phyloP scores from a whole-genome alignment of 345 rosid species.

The Cardamine resedifolia region DNA sequence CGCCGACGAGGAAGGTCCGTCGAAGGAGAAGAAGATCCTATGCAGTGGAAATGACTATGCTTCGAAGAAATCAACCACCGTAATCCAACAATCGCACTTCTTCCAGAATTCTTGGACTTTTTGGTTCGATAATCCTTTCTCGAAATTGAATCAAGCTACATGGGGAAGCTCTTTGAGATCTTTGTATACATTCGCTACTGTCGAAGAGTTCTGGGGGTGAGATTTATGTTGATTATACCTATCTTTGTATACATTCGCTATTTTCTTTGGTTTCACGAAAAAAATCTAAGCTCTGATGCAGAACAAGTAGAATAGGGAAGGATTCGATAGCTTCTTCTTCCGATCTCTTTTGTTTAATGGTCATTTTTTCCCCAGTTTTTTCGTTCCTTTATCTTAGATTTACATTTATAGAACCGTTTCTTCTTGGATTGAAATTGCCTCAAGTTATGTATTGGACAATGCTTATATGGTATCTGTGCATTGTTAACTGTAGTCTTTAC shows the following conservation, averaged over 20 bases:
- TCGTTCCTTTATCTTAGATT: background rate
- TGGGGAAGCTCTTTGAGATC: constrained; percentile 86
- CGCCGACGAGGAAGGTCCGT: constrained; percentile 40
- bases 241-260: background rate
- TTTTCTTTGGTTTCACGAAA: background rate
- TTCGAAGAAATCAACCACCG: constrained; percentile 32
- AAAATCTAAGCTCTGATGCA: background rate
- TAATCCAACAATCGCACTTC: constrained; percentile 40
- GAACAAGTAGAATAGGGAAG: background rate
- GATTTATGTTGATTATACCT: background rate
- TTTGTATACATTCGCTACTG: constrained; percentile 62
- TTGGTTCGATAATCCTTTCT: constrained; percentile 75
- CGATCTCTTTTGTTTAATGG: constrained; percentile 2
- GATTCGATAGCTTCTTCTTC: background rate
- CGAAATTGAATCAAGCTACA: constrained; percentile 53
- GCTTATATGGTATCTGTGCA: background rate
- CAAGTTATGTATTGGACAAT: constrained; percentile 2
- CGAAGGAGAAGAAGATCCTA: constrained; percentile 52
- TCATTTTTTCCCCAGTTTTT: background rate
- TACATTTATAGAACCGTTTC: background rate
- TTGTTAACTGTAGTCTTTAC: background rate
- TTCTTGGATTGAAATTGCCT: constrained; percentile 4
- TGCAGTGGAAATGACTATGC: background rate
- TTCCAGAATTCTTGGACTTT: constrained; percentile 86
- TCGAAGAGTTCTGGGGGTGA: constrained; percentile 91